phyloP scores from a whole-genome alignment of 331 rosid species.

The Malus hybrid region DNA sequence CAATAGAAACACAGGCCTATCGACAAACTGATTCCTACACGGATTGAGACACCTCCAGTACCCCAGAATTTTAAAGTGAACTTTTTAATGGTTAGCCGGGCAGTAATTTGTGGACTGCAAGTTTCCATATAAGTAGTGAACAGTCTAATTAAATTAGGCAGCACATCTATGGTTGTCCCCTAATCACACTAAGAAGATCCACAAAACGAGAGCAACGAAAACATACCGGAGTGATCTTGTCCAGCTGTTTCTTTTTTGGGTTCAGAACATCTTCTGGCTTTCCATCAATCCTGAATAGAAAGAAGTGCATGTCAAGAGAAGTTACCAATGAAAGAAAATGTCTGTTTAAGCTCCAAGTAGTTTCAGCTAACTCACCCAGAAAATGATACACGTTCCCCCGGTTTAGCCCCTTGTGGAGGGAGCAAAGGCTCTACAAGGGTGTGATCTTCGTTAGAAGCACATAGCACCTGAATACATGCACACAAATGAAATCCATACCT shows the following conservation, averaged over 20 bases:
- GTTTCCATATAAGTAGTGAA: background rate
- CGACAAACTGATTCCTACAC: background rate
- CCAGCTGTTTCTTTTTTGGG: constrained; percentile 98
- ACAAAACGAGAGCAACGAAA: background rate
- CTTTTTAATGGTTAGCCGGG: background rate
- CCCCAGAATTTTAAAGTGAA: background rate
- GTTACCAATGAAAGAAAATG: background rate
- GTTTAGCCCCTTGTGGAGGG: constrained; percentile 81
- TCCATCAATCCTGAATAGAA: constrained; percentile 70
- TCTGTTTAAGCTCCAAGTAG: constrained; percentile 2
- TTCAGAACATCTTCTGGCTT: constrained; percentile 96
- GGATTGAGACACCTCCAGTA: background rate
- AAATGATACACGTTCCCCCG: constrained; percentile 75
- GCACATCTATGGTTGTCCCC: background rate
- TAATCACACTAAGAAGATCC: background rate
- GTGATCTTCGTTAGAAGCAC: constrained; percentile 84
- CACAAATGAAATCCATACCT: constrained; percentile 3
- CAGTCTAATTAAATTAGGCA: background rate
- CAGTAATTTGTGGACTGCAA: background rate
- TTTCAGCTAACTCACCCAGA: constrained; percentile 47
- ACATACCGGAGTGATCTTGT: constrained; percentile 86
- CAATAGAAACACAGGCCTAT: background rate
- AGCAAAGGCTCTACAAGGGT: constrained; percentile 77
- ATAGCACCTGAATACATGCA: constrained; percentile 55
- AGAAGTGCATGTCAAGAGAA: background rate